A percentile compares a stretch with the other conserved stretches of the same genome.
These are phyloP conservation scores for Solanum hybrid DNA, from an alignment of 305 asterid genomes.

Conservation along the genomic window DNA sequence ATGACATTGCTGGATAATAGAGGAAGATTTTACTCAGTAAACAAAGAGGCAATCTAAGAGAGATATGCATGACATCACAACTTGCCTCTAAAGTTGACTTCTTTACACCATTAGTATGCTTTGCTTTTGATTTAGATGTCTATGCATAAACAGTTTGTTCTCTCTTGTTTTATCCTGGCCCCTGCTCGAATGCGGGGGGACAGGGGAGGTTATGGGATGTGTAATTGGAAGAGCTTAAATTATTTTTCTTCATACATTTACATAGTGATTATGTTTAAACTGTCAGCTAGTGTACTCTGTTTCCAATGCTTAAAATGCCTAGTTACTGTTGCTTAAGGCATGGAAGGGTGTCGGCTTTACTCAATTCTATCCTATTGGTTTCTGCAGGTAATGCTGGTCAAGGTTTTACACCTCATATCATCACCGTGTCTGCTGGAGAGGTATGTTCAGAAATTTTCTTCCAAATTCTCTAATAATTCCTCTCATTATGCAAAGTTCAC, in stretches of 20 bases:
- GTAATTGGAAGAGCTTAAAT: neutral
- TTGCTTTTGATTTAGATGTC: neutral
- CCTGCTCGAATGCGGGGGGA: neutral
- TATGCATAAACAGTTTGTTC: neutral
- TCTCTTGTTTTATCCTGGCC: neutral
- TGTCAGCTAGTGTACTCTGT: neutral
- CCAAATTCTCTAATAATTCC: neutral
- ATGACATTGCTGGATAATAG: neutral
- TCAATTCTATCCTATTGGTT: slow-evolving; percentile 1
- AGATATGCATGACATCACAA: neutral
- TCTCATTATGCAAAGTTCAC: neutral
- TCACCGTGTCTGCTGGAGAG: slow-evolving; percentile 36
- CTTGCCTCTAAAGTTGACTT: neutral
- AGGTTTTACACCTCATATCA: slow-evolving; percentile 33
- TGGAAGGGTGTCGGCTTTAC: neutral
- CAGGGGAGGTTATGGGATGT: neutral
- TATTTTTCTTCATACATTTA: neutral
- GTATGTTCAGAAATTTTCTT: slow-evolving; percentile 19
- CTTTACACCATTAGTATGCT: neutral
- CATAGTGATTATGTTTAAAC: neutral
- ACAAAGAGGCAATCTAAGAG: neutral
- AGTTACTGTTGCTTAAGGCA: neutral
- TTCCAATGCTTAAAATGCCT: neutral
- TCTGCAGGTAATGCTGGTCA: slow-evolving; percentile 40
- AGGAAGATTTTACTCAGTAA: neutral